Base-by-base conservation (phyloP, 106 monocot species). In the Cymbidium sinense region DNA sequence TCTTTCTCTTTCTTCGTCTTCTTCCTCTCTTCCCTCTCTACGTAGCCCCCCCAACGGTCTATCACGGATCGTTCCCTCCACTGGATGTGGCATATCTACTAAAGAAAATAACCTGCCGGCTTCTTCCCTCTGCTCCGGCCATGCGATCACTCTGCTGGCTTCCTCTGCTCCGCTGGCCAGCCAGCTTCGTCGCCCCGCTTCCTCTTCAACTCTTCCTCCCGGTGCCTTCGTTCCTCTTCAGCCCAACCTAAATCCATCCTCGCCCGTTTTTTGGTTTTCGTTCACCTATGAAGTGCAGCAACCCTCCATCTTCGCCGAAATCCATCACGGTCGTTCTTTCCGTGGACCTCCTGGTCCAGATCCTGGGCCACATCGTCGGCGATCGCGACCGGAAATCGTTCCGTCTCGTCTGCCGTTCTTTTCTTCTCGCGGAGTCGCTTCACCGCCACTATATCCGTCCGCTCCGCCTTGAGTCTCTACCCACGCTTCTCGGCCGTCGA, bases 201-300 rank as follows among this genome's bases (percentile, higher is more conserved):
- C 64, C 34, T n/a, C 76, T 76, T 70, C 74, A 71, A 34, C 75
- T 33, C 52, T 72, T 31, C 55, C 44, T 69, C 34, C 50, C 84
- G 34, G 52, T 82, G 33, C 77, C 80, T 44, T 88, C 85, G 74
- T 92, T 90, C 85, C 95, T 92, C 75, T 88, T 92, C 81, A 81
- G 88, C 71, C 95, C 95, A 28, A 92, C 95, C 77, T 95, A 77
- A 85, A 55, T 18, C 3, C 30, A 37, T 41, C 11, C 20, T 64
- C 52, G 27, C 62, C 50, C 5, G 18, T 34, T 18, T 52, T 52
- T 58, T 58, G 58, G n/a, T 58, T 23, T 58, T 58, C 8, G 76
- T 37, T 50, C 80, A 30, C 9, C 37, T 19, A 27, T 21, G 41
- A 39, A 39, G 7, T 18, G 21, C 58, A 19, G 10, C 31, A 17